Conservation (phyloP, 139 green algal genomes). For the Tetratostichococcus sp. region DNA sequence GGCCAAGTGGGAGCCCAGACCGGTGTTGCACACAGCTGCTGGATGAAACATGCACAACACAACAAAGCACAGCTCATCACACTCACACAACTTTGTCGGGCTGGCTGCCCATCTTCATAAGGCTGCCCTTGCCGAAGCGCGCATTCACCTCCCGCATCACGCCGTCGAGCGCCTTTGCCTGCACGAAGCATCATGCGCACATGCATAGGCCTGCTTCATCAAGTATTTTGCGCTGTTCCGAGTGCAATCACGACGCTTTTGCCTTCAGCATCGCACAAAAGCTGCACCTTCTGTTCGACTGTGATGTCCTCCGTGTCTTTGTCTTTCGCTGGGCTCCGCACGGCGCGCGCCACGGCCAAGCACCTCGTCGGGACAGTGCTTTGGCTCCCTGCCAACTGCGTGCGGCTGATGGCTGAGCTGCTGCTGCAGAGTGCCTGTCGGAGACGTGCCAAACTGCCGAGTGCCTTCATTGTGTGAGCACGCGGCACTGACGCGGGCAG, state of each 20-base stretch:
- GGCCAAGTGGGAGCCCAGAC: no score
- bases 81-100: constrained; percentile 38
- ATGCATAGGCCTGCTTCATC: no score
- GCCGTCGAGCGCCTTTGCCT: constrained; percentile 40
- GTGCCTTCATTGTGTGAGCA: neutral
- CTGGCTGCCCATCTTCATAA: constrained; percentile 58
- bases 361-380: neutral
- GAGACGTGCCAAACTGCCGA: neutral
- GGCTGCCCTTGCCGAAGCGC: constrained; percentile 57
- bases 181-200: neutral
- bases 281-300: neutral
- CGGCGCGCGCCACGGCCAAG: neutral
- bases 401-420: neutral
- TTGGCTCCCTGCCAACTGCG: neutral
- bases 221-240: no score
- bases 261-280: no score
- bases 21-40: no score
- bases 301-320: neutral
- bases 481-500: neutral
- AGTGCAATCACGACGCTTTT: no score
- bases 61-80: no score
- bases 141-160: constrained; percentile 49
- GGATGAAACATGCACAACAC: neutral
- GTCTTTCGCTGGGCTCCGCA: neutral
- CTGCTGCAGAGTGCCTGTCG: neutral